Percentiles rank a stretch among this genome's conserved stretches.
Evolutionary conservation across 23 red algal genomes (phyloP).

Genomic region (Porphyridium purpureum): DNA sequence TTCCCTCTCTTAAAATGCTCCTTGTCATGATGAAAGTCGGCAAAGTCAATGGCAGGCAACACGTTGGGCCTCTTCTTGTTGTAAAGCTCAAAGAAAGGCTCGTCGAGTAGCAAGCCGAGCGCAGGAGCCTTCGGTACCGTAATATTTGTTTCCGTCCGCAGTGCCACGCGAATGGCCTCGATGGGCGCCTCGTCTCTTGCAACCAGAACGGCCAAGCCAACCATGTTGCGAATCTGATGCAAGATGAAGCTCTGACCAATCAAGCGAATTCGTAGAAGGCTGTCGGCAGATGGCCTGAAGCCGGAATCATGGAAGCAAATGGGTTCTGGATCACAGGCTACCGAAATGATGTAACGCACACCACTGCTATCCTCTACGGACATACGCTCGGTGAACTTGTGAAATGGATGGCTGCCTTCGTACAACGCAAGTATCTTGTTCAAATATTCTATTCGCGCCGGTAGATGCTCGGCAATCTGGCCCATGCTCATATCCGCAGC

Average conservation of each 20-base stretch:
- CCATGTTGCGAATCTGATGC: constrained; percentile 91
- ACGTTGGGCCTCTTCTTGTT: background rate
- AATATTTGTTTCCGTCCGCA: background rate
- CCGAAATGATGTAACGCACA: constrained; percentile 9
- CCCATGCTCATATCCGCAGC: no score
- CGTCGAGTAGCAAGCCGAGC: background rate
- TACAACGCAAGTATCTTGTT: no score
- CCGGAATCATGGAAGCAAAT: no score
- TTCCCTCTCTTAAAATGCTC: background rate
- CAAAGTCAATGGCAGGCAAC: background rate
- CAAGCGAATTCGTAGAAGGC: constrained; percentile 21
- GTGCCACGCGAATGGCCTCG: background rate
- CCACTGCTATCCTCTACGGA: constrained; percentile 1
- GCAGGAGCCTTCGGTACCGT: background rate
- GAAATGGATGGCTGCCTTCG: constrained; percentile 1
- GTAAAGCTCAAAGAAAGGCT: background rate
- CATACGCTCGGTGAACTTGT: constrained; percentile 19
- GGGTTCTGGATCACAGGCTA: constrained; percentile 1
- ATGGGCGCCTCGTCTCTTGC: constrained; percentile 1
- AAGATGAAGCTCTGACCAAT: constrained; percentile 84
- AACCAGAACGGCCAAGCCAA: constrained; percentile 47
- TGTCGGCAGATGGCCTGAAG: background rate
- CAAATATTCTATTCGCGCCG: no score
- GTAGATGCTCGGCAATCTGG: no score
- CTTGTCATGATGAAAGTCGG: background rate